Conservation (phyloP, 148 eudicot species). For the Silene uniflora region DNA sequence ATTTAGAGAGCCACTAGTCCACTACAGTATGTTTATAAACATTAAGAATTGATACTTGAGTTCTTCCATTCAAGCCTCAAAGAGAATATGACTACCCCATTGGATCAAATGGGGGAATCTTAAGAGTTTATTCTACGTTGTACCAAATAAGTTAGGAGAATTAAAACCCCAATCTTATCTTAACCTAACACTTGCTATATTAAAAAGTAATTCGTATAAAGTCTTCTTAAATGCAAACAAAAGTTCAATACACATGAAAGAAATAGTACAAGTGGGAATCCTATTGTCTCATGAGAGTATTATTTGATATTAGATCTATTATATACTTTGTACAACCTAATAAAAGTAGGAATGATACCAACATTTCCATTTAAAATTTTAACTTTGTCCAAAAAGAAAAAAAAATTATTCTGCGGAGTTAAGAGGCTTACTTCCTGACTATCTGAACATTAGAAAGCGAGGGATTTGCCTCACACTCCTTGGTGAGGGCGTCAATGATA, state of each 20-base stretch:
- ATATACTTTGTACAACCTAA: background rate
- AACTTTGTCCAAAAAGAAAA: background rate
- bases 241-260: background rate
- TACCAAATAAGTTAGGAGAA: no score
- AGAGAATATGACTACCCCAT: no score
- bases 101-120: no score
- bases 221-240: no score
- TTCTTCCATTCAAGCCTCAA: no score
- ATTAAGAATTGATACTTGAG: no score
- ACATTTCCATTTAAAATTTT: background rate
- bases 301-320: background rate
- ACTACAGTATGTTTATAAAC: no score
- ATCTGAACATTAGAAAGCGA: slow-evolving; percentile 54
- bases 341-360: background rate
- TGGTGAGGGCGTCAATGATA: slow-evolving; percentile 56
- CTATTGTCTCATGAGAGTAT: background rate
- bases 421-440: slow-evolving; percentile 48
- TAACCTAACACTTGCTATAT: no score
- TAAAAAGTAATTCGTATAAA: no score
- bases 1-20: no score
- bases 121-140: no score
- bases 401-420: background rate
- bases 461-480: slow-evolving; percentile 33
- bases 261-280: background rate
- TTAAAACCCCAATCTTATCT: no score